A percentile compares a stretch with the other conserved stretches of the same genome.
phyloP scores from a whole-genome alignment of 495 filamentous ascomycete genomes.

The Aspergillus leporis region DNA sequence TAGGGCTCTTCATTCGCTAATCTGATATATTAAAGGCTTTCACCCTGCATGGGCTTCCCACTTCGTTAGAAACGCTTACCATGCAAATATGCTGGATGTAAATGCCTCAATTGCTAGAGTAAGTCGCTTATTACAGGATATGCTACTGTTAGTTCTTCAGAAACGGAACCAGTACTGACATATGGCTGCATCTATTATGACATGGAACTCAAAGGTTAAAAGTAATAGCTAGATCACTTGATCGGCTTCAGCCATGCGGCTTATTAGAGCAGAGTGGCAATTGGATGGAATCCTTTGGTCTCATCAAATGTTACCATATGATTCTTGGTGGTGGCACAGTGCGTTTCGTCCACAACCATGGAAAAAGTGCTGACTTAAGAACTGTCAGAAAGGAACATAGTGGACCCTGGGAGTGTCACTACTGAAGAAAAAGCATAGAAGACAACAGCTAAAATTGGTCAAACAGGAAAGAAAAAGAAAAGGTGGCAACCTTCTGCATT shows the following conservation, averaged over 20 bases:
- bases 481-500: slow-evolving; percentile 1
- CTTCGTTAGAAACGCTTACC: background rate
- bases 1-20: slow-evolving; percentile 9
- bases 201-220: background rate
- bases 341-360: slow-evolving; percentile 16
- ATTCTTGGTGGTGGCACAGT: background rate
- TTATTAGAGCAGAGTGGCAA: background rate
- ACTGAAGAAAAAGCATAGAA: slow-evolving; percentile 3
- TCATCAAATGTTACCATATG: slow-evolving; percentile 3
- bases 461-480: background rate
- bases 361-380: background rate
- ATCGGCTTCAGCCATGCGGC: background rate
- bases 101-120: slow-evolving; percentile 3
- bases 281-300: background rate
- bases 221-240: background rate
- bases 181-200: background rate
- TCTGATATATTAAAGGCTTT: background rate
- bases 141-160: background rate
- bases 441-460: slow-evolving; percentile 1
- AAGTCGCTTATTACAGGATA: background rate
- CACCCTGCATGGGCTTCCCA: slow-evolving; percentile 13
- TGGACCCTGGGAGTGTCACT: slow-evolving; percentile 8
- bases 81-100: slow-evolving; percentile 1
- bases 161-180: background rate
- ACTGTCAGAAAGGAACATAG: background rate